Percentiles rank a stretch among this genome's conserved stretches.
phyloP scores from a whole-genome alignment of 345 rosid genomes.

The Clausena lansium region DNA sequence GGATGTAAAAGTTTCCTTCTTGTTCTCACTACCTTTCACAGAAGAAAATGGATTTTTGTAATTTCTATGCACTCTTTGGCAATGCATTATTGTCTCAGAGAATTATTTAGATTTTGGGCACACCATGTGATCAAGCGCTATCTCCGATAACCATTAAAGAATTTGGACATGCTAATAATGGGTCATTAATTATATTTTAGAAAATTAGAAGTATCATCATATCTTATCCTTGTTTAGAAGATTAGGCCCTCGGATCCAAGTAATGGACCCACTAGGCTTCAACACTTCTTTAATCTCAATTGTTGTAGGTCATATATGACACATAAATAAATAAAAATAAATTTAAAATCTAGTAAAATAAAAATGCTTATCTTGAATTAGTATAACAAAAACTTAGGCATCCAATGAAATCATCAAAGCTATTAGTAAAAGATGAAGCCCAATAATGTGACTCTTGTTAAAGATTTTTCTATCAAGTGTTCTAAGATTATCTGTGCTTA shows the following conservation, averaged over 20 bases:
- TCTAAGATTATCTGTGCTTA: too few relatives aligned
- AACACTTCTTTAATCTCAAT: neutral
- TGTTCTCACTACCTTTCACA: neutral
- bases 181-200: neutral
- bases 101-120: neutral
- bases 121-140: neutral
- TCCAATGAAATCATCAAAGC: neutral
- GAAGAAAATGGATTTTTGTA: neutral
- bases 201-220: too few relatives aligned
- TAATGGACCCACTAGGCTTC: neutral
- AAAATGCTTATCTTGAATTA: neutral
- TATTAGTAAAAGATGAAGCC: neutral
- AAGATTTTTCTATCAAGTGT: neutral
- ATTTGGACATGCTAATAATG: constrained; percentile 1
- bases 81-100: neutral
- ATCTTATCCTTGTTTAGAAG: neutral
- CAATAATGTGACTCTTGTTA: neutral
- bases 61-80: neutral
- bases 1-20: neutral
- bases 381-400: neutral
- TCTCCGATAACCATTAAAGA: neutral
- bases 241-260: neutral
- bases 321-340: neutral
- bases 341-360: neutral
- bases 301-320: neutral